Base-by-base conservation (phyloP, 192 early-diverging fungal species). In the Entomortierella lignicola region DNA sequence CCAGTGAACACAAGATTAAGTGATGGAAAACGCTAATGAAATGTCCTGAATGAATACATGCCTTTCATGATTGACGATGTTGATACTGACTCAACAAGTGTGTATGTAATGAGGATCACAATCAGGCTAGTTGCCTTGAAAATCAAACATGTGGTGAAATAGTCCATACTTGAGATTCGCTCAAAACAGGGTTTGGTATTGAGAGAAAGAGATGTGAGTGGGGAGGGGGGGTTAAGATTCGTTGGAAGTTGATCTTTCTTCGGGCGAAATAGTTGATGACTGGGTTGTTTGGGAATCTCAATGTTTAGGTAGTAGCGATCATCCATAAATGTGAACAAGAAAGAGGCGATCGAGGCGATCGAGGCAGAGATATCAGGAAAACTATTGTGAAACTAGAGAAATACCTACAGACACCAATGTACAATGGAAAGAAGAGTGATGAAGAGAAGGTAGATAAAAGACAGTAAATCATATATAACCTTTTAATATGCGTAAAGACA, bases 201-300 rank as follows among this genome's bases (percentile, higher is more conserved):
- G n/a, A 54, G 25, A 57, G 32, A 4, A n/a, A 3, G 1, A 30
- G 32, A 18, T 8, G 27, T 7, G 8, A 26, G 41, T 5, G n/a
- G 18, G 27, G 11, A 57, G 11, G 32, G 8, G 2, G 61, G 52
- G 13, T 4, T 13, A 63, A 32, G 27, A 23, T 12, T 13, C 20
- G 21, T 34, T 29, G n/a, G 29, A 61, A 39, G 32, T n/a, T n/a
- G 56, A n/a, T 58, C 8, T 47, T 47, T 47, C 17, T 3, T 37
- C 7, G 17, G 3, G 44, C 12, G 44, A 47, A 15, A 47, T 20
- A 15, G 15, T 15, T 47, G 44, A 47, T 15, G 20, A 15, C 12
- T 47, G 27, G 53, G 30, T 12, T 55, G 53, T 55, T 27, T 26
- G 27, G 18, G 53, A 55, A 55, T 55, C 53, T 55, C 53, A 55